Evolutionary conservation across 371 early-diverging fungal species (phyloP).

Genomic region (Mycotypha africana): DNA sequence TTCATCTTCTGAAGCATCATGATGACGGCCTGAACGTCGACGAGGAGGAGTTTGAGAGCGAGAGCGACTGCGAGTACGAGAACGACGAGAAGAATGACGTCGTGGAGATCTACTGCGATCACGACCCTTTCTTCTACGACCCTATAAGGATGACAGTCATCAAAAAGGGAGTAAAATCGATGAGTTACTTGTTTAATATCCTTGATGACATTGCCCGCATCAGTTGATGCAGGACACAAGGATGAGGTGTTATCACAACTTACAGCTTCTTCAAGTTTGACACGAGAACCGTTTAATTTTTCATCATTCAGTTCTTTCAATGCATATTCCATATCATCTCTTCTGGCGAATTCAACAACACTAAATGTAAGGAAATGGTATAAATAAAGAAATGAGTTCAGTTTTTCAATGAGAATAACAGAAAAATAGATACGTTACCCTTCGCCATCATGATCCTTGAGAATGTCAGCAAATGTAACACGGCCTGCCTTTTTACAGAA

Average conservation of each 20-base stretch:
- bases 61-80: slow-evolving; percentile 13
- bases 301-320: slow-evolving; percentile 74
- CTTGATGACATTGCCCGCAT: no score
- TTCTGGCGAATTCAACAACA: slow-evolving; percentile 79
- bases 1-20: not conserved
- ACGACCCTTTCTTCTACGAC: slow-evolving; percentile 18
- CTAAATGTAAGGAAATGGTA: slow-evolving; percentile 28
- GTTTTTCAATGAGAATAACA: no score
- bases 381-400: no score
- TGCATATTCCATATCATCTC: slow-evolving; percentile 79
- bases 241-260: slow-evolving; percentile 2
- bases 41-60: slow-evolving; percentile 1
- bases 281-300: slow-evolving; percentile 74
- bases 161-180: not conserved
- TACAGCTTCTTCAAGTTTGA: slow-evolving; percentile 66
- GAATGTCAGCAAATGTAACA: slow-evolving; percentile 87
- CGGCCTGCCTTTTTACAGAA: slow-evolving; percentile 89
- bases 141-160: slow-evolving; percentile 1
- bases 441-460: slow-evolving; percentile 72
- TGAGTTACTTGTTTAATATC: slow-evolving; percentile 22
- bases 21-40: not conserved
- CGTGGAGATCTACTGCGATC: slow-evolving; percentile 21
- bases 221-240: not conserved
- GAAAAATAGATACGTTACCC: slow-evolving; percentile 77
- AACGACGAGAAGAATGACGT: slow-evolving; percentile 15